These are phyloP conservation scores for Apostasia ramifera DNA, from an alignment of 106 monocot genomes.

Conservation along the genomic window DNA sequence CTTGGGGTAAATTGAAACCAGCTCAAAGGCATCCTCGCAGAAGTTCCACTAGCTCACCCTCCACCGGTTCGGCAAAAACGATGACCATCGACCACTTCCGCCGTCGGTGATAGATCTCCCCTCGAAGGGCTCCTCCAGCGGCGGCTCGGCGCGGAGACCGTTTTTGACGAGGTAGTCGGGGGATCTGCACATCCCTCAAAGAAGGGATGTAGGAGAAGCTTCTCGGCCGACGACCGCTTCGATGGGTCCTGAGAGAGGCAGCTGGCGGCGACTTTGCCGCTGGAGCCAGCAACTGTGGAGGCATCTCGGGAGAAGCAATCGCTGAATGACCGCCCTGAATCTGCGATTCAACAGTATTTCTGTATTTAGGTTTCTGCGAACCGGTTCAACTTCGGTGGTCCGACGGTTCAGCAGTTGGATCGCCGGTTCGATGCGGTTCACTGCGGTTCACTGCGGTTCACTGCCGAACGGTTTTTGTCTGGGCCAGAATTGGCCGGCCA, in stretches of 20 bases:
- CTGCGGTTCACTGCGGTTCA: too few species aligned
- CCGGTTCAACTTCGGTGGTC: too few species aligned
- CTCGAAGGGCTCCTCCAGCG: slow-evolving; percentile 36
- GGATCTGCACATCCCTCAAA: slow-evolving; percentile 51
- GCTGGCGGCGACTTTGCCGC: slow-evolving; percentile 50
- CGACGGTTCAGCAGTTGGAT: too few species aligned
- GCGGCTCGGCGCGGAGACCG: slow-evolving; percentile 34
- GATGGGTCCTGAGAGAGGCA: slow-evolving; percentile 64
- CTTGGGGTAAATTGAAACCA: slow-evolving; percentile 32
- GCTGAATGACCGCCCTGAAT: too few species aligned
- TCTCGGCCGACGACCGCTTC: slow-evolving; percentile 60
- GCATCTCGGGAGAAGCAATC: too few species aligned
- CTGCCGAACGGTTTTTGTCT: too few species aligned
- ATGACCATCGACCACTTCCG: background rate
- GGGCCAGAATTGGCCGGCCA: too few species aligned
- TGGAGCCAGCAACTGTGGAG: too few species aligned
- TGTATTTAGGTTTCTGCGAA: too few species aligned
- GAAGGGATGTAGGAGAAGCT: slow-evolving; percentile 66
- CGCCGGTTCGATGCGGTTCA: too few species aligned
- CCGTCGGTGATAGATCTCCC: background rate
- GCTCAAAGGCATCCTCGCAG: slow-evolving; percentile 38
- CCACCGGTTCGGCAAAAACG: slow-evolving; percentile 18
- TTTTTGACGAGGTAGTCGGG: slow-evolving; percentile 49
- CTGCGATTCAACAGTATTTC: too few species aligned
- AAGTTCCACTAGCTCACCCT: slow-evolving; percentile 65